These are phyloP conservation scores for Hordeum vulgare DNA, from an alignment of 176 grass and related monocot species.

Conservation along the genomic window MorexV3_pseudomolecules_assembly NC_058520.1:617917010-617917509, in stretches of 20 bases:
- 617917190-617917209: neutral
- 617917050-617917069: no score
- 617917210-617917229: neutral
- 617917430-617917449: slow-evolving; percentile 27
- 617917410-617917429: slow-evolving; percentile 45
- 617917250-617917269: neutral
- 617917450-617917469: neutral
- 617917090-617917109: no score
- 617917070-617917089: no score
- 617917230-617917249: neutral
- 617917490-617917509: neutral
- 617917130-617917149: neutral
- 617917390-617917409: slow-evolving; percentile 46
- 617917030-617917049: no score
- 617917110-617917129: neutral
- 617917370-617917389: slow-evolving; percentile 56
- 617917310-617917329: neutral
- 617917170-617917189: neutral
- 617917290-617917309: neutral
- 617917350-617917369: neutral
- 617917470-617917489: neutral
- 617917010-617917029: no score
- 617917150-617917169: neutral
- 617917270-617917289: neutral
- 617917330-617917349: neutral